phyloP scores from a whole-genome alignment of 2,329 filamentous ascomycete genomes.

The Penicillium sp. region DNA sequence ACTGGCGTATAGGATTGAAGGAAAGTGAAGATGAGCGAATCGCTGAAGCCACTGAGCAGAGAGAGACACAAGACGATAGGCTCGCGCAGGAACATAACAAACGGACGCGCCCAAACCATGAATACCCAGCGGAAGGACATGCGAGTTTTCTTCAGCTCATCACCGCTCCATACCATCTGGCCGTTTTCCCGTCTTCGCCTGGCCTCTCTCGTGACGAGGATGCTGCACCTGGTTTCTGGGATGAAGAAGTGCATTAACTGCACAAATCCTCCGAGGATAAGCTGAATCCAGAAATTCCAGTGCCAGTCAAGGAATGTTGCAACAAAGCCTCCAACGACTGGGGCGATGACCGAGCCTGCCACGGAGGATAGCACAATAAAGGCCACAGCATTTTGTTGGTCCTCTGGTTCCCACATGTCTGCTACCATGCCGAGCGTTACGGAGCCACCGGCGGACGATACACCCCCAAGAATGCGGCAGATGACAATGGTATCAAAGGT shows the following conservation, averaged over 20 bases:
- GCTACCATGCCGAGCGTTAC: slow-evolving; percentile 65
- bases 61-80: slow-evolving; percentile 63
- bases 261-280: slow-evolving; percentile 56
- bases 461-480: slow-evolving; percentile 63
- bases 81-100: slow-evolving; percentile 63
- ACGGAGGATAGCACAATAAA: slow-evolving; percentile 60
- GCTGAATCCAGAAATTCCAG: slow-evolving; percentile 64
- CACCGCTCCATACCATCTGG: slow-evolving; percentile 66
- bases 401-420: slow-evolving; percentile 58
- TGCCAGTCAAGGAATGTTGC: slow-evolving; percentile 50
- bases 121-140: slow-evolving; percentile 58
- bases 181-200: slow-evolving; percentile 56
- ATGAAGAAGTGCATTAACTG: slow-evolving; percentile 51
- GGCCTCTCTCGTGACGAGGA: slow-evolving; percentile 59
- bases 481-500: slow-evolving; percentile 68
- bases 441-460: slow-evolving; percentile 63
- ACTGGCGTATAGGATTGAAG: slow-evolving; percentile 61
- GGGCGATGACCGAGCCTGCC: slow-evolving; percentile 48
- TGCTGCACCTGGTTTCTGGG: slow-evolving; percentile 58
- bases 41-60: slow-evolving; percentile 62
- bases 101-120: slow-evolving; percentile 59
- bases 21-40: slow-evolving; percentile 66
- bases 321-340: slow-evolving; percentile 55
- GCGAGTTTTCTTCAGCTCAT: slow-evolving; percentile 62
- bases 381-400: slow-evolving; percentile 60